Conservation (phyloP, 2,329 filamentous ascomycete genomes). For the Calcarisporium arbuscula region DNA sequence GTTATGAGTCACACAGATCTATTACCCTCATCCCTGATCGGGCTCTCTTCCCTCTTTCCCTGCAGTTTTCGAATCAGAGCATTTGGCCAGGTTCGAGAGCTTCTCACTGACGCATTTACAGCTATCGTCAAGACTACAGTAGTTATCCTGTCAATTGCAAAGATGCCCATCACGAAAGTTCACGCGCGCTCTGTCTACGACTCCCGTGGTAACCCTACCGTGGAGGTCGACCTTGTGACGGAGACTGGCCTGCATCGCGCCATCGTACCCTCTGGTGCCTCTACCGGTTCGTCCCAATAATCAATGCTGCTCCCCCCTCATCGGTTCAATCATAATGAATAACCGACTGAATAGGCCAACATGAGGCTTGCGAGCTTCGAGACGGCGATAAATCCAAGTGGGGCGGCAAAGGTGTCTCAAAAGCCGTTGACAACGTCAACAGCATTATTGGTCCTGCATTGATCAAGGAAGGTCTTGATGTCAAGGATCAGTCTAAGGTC, state of each 20-base stretch:
- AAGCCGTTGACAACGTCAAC: constrained; percentile 85
- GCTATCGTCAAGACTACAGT: too few species aligned
- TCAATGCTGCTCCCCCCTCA: too few species aligned
- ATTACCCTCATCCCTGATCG: too few species aligned
- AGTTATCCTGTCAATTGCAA: constrained; percentile 39
- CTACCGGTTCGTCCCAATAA: constrained; percentile 62
- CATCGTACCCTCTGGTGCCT: constrained; percentile 94
- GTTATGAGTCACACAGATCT: too few species aligned
- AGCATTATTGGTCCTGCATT: constrained; percentile 70
- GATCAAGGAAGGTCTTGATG: constrained; percentile 76
- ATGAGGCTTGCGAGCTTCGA: constrained; percentile 87
- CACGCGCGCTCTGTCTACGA: constrained; percentile 96
- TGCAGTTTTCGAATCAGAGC: too few species aligned
- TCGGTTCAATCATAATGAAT: constrained; percentile 21
- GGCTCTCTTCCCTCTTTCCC: too few species aligned
- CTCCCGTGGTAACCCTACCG: constrained; percentile 96
- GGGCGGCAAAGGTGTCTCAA: constrained; percentile 80
- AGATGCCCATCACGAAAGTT: constrained; percentile 85
- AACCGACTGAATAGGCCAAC: constrained; percentile 56
- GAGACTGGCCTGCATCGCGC: constrained; percentile 95
- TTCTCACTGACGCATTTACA: constrained; percentile 2
- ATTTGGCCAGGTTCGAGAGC: too few species aligned
- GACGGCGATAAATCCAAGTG: constrained; percentile 84
- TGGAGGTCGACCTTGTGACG: constrained; percentile 95
- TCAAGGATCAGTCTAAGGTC: constrained; percentile 79